These are phyloP conservation scores for Populus simonii DNA, from an alignment of 345 rosid species.

Conservation along the genomic window DNA sequence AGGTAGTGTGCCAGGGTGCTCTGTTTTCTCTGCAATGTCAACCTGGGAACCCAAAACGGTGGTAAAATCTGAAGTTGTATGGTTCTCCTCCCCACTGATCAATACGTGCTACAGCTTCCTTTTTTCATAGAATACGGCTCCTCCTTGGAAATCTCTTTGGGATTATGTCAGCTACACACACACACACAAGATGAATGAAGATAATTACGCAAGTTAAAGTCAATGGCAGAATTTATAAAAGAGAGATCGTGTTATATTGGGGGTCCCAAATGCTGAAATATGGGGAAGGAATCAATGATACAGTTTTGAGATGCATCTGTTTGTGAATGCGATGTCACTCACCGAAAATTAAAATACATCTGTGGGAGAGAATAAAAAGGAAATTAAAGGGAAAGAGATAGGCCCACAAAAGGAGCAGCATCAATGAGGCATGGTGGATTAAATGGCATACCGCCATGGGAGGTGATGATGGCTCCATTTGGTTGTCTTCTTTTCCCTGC, in stretches of 20 bases:
- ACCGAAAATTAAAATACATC: slow-evolving; percentile 4
- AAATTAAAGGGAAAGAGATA: background rate
- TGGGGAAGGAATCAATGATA: slow-evolving; percentile 21
- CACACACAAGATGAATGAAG: background rate
- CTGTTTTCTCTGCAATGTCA: too few relatives aligned
- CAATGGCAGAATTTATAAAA: background rate
- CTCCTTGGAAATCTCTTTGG: too few relatives aligned
- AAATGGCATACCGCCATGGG: slow-evolving; percentile 27
- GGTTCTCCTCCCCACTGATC: too few relatives aligned
- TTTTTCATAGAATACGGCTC: too few relatives aligned
- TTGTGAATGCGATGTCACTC: slow-evolving; percentile 5
- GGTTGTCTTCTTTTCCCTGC: slow-evolving; percentile 13
- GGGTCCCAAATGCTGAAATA: slow-evolving; percentile 24
- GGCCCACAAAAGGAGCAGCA: slow-evolving; percentile 63
- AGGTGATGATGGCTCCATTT: slow-evolving; percentile 51
- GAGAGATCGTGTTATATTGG: background rate
- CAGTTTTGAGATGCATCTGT: slow-evolving; percentile 14
- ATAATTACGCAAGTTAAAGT: background rate
- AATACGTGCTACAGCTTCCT: too few relatives aligned
- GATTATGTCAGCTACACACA: too few relatives aligned
- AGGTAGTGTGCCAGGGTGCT: too few relatives aligned
- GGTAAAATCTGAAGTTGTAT: too few relatives aligned
- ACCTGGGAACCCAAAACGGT: too few relatives aligned
- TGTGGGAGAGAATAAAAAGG: slow-evolving; percentile 17
- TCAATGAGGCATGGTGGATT: slow-evolving; percentile 52